Base-by-base conservation (phyloP, 805 yeast species). In the Yamadazyma kitorensis region DNA sequence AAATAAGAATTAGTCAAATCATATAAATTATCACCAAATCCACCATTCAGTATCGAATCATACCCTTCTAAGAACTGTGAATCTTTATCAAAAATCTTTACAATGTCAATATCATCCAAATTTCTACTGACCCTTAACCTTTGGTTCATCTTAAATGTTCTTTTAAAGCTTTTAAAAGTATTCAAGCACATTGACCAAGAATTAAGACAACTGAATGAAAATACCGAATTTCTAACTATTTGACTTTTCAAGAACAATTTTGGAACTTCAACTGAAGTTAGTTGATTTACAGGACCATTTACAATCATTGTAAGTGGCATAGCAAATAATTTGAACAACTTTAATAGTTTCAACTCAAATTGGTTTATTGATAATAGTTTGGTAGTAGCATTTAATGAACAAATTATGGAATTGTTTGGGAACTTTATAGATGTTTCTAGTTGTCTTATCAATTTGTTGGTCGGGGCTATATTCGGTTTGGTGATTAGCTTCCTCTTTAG, bases 291-390 rank as follows among this genome's bases (percentile, higher is more conserved):
- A 13, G 38, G 37, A 1, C 37, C 37, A 2, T 26, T 17, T 5
- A 23, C 29, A 29, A 23, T 19, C 5, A 17, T 16, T 2, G 31
- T 28, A 10, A 36, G 21, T 5, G 43, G 37, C 2, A 25, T 17
- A 6, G 22, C 4, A 20, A 13, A 36, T 6, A 21, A 23, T 16
- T 33, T 25, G 15, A 26, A 36, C 4, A 19, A 25, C 19, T 36
- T 27, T 9, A 39, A 15, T 18, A 39, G 26, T 19, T 39, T 39
- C 14, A 39, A 19, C 21, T 39, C 43, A 23, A 36, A 39, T 8
- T 16, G 4, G 4, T 24, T 15, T 5, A 36, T 34, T n/a, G 6
- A n/a, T n/a, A 34, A 14, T 28, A 28, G 33, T 19, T 15, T 25
- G 6, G 17, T 13, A 11, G 18, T 24, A 6, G 32, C 22, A 13